A percentile compares a stretch with the other conserved stretches of the same genome.
Conservation (phyloP, 2,329 filamentous ascomycete genomes). For the Myrmaecium sp. region DNA sequence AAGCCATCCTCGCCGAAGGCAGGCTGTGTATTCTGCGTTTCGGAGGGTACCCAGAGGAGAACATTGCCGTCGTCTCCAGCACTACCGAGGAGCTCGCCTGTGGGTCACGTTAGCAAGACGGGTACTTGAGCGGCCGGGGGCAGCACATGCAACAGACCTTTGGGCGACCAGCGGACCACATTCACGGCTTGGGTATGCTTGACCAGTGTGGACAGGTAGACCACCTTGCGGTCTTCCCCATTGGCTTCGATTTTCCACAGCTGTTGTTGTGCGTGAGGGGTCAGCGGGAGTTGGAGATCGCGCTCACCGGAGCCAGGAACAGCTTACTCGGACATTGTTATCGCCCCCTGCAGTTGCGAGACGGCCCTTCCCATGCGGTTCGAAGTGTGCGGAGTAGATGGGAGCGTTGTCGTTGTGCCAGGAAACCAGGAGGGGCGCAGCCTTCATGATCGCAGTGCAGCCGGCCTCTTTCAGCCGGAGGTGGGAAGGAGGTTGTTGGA, state of each 20-base stretch:
- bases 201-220: conserved; percentile 76
- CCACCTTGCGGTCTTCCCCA: conserved; percentile 74
- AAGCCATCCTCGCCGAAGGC: conserved; percentile 67
- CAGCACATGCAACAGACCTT: conserved; percentile 42
- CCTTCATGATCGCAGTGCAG: no score
- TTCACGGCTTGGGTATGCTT: conserved; percentile 98
- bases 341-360: conserved; percentile 90
- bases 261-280: conserved; percentile 32
- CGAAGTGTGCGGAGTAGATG: conserved; percentile 95
- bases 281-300: conserved; percentile 2
- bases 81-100: conserved; percentile 83
- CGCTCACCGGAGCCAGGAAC: conserved; percentile 2
- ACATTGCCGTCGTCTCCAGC: conserved; percentile 97
- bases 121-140: conserved; percentile 7
- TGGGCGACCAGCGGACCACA: conserved; percentile 88
- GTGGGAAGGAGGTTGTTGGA: no score
- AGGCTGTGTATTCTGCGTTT: conserved; percentile 46
- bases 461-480: no score
- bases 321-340: conserved; percentile 75
- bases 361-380: conserved; percentile 77
- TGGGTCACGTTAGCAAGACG: conserved; percentile 8
- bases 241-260: conserved; percentile 81
- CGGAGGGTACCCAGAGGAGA: conserved; percentile 85
- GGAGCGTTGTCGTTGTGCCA: conserved; percentile 97
- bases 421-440: conserved; percentile 86